Evolutionary conservation across 768 basidiomycete species (phyloP), one percentile per base, ranked within the genome.

Genomic region (Hygrophorus pudorinus): DNA sequence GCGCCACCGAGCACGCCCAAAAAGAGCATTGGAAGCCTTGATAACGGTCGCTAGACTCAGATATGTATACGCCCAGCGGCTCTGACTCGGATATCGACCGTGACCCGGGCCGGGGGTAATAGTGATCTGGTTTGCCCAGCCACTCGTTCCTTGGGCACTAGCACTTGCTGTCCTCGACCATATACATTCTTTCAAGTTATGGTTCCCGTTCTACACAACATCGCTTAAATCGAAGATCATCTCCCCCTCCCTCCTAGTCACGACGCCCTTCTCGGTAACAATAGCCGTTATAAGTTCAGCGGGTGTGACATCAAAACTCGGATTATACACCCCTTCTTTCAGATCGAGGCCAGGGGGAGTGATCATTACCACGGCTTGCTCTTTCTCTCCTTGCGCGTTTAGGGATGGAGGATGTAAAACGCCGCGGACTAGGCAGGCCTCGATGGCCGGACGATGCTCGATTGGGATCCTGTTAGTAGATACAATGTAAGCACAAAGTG

Each of bases 251-350:
- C 65, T 64, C 55, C 81, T 82, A 46, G 82, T 76, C 3, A 88
- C 89, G 27, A 96, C 90, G 5, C 94, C 92, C 53, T 85, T 90
- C 66, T 98, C 94, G 2, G 92, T 97, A 10, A 93, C 91, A 41
- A 98, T 85, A 24, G 86, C 88, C n/a, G 81, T 86, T 50, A 98
- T 96, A 34, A 97, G 67, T 47, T 86, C 83, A 2, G 92, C 89
- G 0, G 93, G 92, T 0, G 94, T 97, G 12, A 98, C 91, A 58
- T 98, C 94, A 62, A 97, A 98, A 50, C 87, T 89, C 1, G 94
- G 92, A 61, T 96, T 98, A 61, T 92, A 94, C 32, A 89, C 66
- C 24, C 73, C 76, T 36, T 75, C 24, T 24, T 24, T 24, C 24
- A 24, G 24, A 24, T 24, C 69, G 21, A 82, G 57, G 11, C 68